phyloP scores from a whole-genome alignment of 164 flowering plant genomes.

The Liriodendron chinense region DNA sequence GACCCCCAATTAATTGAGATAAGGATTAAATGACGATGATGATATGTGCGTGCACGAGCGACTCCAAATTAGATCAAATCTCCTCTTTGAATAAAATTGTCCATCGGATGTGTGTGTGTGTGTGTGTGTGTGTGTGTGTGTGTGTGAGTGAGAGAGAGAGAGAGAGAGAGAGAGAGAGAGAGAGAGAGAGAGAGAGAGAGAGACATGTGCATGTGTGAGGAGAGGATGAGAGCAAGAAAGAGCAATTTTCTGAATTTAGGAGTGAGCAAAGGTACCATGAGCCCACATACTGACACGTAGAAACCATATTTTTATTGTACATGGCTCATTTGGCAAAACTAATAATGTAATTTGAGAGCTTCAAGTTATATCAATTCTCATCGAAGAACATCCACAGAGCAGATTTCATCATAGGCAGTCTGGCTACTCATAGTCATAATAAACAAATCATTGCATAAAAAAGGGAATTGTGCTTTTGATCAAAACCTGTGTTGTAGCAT shows the following conservation, averaged over 20 bases:
- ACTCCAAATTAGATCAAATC: no score
- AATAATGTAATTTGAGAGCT: not conserved
- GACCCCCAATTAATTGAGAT: no score
- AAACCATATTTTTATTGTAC: not conserved
- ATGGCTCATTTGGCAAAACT: not conserved
- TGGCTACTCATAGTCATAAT: not conserved
- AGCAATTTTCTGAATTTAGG: not conserved
- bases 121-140: not conserved
- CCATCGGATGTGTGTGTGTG: not conserved
- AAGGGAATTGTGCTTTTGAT: not conserved
- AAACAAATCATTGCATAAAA: not conserved
- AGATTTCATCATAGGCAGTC: not conserved
- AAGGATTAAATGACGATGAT: no score
- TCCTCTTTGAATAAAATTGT: no score
- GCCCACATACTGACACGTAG: not conserved
- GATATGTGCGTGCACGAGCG: no score
- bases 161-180: no score
- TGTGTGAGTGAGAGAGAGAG: no score
- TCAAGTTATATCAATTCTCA: not conserved
- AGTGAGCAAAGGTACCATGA: not conserved
- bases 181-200: no score
- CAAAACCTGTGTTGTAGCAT: conserved; percentile 91
- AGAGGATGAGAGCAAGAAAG: not conserved
- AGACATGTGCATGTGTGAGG: not conserved
- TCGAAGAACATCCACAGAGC: not conserved